phyloP scores from a whole-genome alignment of 1,284 basidiomycete species.

The Malassezia sympodialis region DNA sequence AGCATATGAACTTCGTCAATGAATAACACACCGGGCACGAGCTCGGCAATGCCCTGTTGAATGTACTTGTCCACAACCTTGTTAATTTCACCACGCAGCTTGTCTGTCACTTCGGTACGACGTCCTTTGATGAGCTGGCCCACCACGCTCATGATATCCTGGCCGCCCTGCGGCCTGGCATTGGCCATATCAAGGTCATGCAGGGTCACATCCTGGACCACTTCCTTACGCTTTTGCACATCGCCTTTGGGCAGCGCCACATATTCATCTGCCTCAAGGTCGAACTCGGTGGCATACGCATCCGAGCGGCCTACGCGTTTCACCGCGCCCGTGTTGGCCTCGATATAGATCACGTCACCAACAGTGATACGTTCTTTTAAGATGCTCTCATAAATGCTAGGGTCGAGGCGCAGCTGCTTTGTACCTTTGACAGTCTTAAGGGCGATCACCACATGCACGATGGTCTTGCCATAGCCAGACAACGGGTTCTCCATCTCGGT shows the following conservation, averaged over 20 bases:
- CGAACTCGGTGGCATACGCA: conserved; percentile 96
- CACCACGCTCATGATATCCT: conserved; percentile 99
- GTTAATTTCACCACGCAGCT: conserved; percentile 87
- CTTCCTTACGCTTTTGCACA: conserved; percentile 92
- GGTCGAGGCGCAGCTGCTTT: conserved; percentile 88
- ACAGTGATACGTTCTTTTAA: conserved; percentile 94
- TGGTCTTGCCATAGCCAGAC: conserved; percentile 91
- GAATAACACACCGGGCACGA: conserved; percentile 93
- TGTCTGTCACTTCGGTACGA: conserved; percentile 92
- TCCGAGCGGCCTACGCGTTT: conserved; percentile 96
- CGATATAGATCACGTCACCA: conserved; percentile 94
- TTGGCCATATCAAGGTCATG: conserved; percentile 96
- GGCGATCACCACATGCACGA: conserved; percentile 89
- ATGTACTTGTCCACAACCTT: conserved; percentile 97
- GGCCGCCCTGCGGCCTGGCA: conserved; percentile 80
- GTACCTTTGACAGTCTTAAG: conserved; percentile 98
- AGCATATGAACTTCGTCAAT: conserved; percentile 99
- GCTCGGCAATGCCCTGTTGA: conserved; percentile 92
- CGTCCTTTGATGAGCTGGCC: conserved; percentile 89
- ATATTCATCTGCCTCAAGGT: conserved; percentile 95
- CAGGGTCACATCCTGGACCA: conserved; percentile 92
- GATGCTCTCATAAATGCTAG: conserved; percentile 91
- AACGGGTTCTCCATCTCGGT: conserved; percentile 54
- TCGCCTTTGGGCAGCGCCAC: conserved; percentile 96
- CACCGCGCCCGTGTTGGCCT: conserved; percentile 85